Evolutionary conservation across 139 green algal species (phyloP), one percentile per base, ranked within the genome.

Genomic region (Microglena sp.): DNA sequence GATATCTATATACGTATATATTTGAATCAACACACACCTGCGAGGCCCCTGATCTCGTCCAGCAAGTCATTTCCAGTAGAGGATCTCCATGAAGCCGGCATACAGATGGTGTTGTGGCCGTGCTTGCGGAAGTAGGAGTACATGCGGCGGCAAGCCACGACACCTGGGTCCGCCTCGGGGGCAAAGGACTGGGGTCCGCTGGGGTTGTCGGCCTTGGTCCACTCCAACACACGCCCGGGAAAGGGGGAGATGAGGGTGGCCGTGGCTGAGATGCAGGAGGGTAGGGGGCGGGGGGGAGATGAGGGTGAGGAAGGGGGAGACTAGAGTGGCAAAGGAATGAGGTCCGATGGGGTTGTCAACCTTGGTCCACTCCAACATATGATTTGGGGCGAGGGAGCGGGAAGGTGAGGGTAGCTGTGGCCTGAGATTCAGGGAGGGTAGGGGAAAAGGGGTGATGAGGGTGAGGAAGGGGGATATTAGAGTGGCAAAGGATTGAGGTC

Each of bases 201-300:
- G 26, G 60, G 60, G 8, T 64, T 53, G 29, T 82, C 62, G 2
- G 66, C 53, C 70, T 82, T 82, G 24, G 32, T 15, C 70, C 70
- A 82, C 50, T 82, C 75, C 15, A 82, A 64, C 36, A 82, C 63
- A 36, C 76, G 63, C 6, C 76, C 76, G 0, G 64, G 63, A 64
- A 82, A 82, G 45, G 76, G 76, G 0, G 63, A 75, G 53, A 82
- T 82, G 32, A 82, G 71, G 5, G 68, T 71, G 31, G 66, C 67
- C 2, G 44, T 45, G 3, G 62, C n/a, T n/a, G n/a, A n/a, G n/a
- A n/a, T n/a, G n/a, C n/a, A n/a, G n/a, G n/a, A n/a, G n/a, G n/a
- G n/a, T n/a, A n/a, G n/a, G n/a, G n/a, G n/a, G n/a, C n/a, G n/a
- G n/a, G n/a, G n/a, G n/a, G n/a, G n/a, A n/a, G 60, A 40, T 81